Percentiles rank a stretch among this genome's conserved stretches.
These are phyloP conservation scores for Geranomyces michiganensis DNA, from an alignment of 192 early-diverging fungal species.

Conservation along the genomic window DNA sequence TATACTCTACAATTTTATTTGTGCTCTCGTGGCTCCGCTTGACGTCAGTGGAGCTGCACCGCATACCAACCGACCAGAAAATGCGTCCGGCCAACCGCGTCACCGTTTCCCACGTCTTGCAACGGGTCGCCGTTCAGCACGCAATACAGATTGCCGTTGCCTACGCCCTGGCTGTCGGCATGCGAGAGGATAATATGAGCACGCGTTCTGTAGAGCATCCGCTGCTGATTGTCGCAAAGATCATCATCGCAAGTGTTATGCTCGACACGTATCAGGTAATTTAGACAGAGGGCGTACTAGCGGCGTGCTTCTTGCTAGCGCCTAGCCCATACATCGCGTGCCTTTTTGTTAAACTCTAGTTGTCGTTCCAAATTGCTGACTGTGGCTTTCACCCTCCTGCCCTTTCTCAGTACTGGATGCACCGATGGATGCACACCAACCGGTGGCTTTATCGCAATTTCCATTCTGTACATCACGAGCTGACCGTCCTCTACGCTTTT, in stretches of 20 bases:
- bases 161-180: slow-evolving; percentile 39
- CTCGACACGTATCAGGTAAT: slow-evolving; percentile 55
- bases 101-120: slow-evolving; percentile 63
- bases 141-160: slow-evolving; percentile 61
- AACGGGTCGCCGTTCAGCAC: slow-evolving; percentile 70
- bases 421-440: slow-evolving; percentile 71
- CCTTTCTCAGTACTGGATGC: slow-evolving; percentile 67
- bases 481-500: slow-evolving; percentile 78
- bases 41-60: slow-evolving; percentile 69
- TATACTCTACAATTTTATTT: slow-evolving; percentile 69
- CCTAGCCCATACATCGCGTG: too few species aligned
- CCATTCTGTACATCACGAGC: slow-evolving; percentile 75
- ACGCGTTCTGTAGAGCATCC: slow-evolving; percentile 40
- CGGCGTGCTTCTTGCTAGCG: too few species aligned
- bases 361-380: neutral
- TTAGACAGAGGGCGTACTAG: too few species aligned
- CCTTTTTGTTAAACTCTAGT: too few species aligned
- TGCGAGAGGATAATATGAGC: slow-evolving; percentile 34
- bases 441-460: slow-evolving; percentile 72
- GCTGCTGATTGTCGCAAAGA: slow-evolving; percentile 37
- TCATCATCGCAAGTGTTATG: slow-evolving; percentile 39
- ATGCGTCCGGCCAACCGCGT: slow-evolving; percentile 65
- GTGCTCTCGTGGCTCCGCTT: slow-evolving; percentile 60
- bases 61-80: slow-evolving; percentile 62
- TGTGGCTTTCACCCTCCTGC: too few species aligned